A percentile compares a stretch with the other conserved stretches of the same genome.
phyloP scores from a whole-genome alignment of 2,329 filamentous ascomycete species.

The Xylaria sp. region DNA sequence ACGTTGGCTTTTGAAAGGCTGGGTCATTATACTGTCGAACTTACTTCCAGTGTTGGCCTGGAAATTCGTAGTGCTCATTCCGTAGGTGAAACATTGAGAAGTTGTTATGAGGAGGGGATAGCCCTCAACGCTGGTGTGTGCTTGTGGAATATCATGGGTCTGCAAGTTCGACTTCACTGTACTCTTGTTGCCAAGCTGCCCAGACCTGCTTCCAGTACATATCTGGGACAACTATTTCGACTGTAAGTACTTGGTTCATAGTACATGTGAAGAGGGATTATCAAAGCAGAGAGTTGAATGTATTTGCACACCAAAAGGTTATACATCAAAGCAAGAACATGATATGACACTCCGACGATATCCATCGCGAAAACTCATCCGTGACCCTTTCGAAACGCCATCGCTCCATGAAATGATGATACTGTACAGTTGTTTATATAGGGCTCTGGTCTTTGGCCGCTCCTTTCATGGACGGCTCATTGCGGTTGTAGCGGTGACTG shows the following conservation, averaged over 20 bases:
- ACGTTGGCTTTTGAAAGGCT: background rate
- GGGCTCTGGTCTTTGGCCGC: background rate
- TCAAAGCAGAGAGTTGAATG: conserved; percentile 32
- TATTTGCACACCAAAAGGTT: conserved; percentile 30
- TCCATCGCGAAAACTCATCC: conserved; percentile 31
- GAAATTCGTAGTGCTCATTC: background rate
- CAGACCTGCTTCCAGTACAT: background rate
- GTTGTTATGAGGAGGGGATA: background rate
- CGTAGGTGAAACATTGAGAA: background rate
- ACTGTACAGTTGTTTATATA: conserved; percentile 41
- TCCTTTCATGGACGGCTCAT: background rate
- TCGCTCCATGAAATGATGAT: conserved; percentile 44
- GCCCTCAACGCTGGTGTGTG: background rate
- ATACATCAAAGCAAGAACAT: conserved; percentile 34
- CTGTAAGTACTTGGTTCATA: background rate
- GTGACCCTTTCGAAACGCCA: conserved; percentile 43
- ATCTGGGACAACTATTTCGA: background rate
- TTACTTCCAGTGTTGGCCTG: background rate
- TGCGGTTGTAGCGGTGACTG: background rate
- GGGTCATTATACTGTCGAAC: background rate
- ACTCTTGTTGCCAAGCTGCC: background rate
- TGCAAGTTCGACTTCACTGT: background rate
- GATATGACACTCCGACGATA: conserved; percentile 18
- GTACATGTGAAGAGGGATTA: background rate
- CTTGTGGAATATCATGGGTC: background rate